Conservation (phyloP, 2,329 filamentous ascomycete genomes). For the Hysterium pulicare region DNA sequence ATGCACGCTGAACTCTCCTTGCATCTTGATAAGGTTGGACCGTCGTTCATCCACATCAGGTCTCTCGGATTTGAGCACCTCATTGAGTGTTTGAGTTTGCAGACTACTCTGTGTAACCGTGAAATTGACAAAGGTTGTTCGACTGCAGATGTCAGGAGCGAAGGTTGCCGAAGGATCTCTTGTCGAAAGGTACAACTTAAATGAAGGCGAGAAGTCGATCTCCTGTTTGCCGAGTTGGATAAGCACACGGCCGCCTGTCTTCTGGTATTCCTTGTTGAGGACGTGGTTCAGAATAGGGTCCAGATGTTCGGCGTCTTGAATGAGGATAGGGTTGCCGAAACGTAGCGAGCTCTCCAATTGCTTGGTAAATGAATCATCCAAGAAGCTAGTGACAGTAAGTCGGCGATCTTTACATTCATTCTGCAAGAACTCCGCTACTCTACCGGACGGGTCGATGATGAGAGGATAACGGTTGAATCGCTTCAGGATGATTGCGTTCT, state of each 20-base stretch:
- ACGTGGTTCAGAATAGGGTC: conserved; percentile 98
- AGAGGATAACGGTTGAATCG: conserved; percentile 97
- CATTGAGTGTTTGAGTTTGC: conserved; percentile 95
- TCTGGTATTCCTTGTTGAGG: conserved; percentile 98
- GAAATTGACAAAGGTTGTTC: conserved; percentile 99
- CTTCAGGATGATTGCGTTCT: conserved; percentile 96
- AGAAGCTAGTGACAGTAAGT: conserved; percentile 93
- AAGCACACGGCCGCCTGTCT: conserved; percentile 93
- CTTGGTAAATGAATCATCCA: conserved; percentile 97
- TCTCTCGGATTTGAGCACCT: conserved; percentile 94
- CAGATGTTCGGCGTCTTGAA: conserved; percentile 95
- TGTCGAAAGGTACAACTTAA: conserved; percentile 92
- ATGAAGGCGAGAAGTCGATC: conserved; percentile 96
- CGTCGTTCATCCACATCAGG: conserved; percentile 95
- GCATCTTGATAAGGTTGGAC: conserved; percentile 96
- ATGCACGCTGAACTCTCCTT: conserved; percentile 99
- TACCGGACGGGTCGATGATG: conserved; percentile 95
- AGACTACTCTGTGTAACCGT: conserved; percentile 98
- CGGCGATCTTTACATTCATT: conserved; percentile 91
- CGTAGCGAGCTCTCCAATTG: conserved; percentile 94
- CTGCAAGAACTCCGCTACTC: conserved; percentile 91
- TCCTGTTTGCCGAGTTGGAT: conserved; percentile 98
- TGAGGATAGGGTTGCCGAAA: conserved; percentile 97
- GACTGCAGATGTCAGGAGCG: conserved; percentile 93
- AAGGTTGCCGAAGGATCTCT: conserved; percentile 94